Evolutionary conservation across 176 grass and related monocot genomes (phyloP).

Genomic region (Avena atlantica): DNA sequence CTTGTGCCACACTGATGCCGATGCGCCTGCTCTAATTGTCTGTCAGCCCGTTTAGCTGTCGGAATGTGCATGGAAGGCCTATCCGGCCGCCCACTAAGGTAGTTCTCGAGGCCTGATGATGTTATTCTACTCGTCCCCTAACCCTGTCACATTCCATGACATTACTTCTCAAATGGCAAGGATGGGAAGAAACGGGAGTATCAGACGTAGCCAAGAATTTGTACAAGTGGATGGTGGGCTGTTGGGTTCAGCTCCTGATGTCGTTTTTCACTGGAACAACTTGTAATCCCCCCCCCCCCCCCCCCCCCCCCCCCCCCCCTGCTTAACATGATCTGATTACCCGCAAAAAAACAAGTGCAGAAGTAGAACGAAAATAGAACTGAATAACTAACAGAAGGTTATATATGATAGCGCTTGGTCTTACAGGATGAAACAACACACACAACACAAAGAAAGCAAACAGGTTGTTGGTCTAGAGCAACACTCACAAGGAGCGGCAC

Average conservation of each 20-base stretch:
- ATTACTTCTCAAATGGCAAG: neutral
- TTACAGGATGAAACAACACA: neutral
- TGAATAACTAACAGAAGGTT: neutral
- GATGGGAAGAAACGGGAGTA: neutral
- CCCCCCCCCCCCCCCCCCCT: too few species aligned
- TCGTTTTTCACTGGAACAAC: too few species aligned
- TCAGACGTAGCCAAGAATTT: too few species aligned
- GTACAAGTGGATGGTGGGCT: neutral
- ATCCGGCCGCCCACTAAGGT: neutral
- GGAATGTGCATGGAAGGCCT: too few species aligned
- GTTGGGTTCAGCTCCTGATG: too few species aligned
- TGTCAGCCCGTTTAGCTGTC: too few species aligned
- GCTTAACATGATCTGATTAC: too few species aligned
- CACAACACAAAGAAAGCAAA: neutral
- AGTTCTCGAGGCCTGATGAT: neutral
- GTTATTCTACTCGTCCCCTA: neutral
- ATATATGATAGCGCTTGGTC: neutral
- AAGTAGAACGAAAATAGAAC: neutral
- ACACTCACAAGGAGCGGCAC: neutral
- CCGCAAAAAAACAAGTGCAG: neutral
- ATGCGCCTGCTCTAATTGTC: too few species aligned
- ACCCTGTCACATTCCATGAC: neutral
- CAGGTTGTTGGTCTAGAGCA: neutral
- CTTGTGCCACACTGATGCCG: too few species aligned
- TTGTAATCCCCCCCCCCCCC: too few species aligned